Evolutionary conservation across 306 rosid genomes (phyloP).

Genomic region (Erythrophleum fordii): DNA sequence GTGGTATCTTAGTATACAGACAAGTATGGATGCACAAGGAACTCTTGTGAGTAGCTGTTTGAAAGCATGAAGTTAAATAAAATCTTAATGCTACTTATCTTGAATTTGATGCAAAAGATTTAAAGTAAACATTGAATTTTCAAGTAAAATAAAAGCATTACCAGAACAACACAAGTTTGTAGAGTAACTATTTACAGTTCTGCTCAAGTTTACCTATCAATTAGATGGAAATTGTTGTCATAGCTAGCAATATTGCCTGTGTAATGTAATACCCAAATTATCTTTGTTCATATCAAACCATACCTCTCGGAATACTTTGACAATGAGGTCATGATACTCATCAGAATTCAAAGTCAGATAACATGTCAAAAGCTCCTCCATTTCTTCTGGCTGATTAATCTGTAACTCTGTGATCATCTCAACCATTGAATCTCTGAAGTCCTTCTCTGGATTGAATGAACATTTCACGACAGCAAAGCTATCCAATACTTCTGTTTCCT

Average conservation of each 20-base stretch:
- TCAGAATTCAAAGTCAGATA: constrained; percentile 87
- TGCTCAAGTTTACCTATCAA: constrained; percentile 7
- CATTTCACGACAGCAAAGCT: constrained; percentile 86
- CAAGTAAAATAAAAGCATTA: constrained; percentile 31
- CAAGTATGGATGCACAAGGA: background rate
- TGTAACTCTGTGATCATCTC: constrained; percentile 83
- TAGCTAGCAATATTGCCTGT: constrained; percentile 41
- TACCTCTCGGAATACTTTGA: constrained; percentile 85
- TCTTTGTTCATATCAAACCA: constrained; percentile 73
- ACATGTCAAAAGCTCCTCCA: constrained; percentile 87
- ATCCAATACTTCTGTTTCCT: constrained; percentile 50
- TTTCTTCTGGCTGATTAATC: constrained; percentile 65
- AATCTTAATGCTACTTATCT: background rate
- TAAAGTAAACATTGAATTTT: background rate
- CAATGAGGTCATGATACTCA: constrained; percentile 81
- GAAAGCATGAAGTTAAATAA: background rate
- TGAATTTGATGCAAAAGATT: constrained; percentile 21
- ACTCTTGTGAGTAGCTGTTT: background rate
- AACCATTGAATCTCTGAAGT: constrained; percentile 94
- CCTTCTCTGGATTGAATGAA: constrained; percentile 71
- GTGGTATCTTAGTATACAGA: background rate
- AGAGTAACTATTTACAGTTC: constrained; percentile 34
- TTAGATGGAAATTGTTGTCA: constrained; percentile 34
- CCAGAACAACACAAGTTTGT: constrained; percentile 21
- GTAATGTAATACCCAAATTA: constrained; percentile 44